Evolutionary conservation across 2,329 filamentous ascomycete genomes (phyloP), one percentile per base, ranked within the genome.

Genomic region (Aspergillus novoparasiticus): DNA sequence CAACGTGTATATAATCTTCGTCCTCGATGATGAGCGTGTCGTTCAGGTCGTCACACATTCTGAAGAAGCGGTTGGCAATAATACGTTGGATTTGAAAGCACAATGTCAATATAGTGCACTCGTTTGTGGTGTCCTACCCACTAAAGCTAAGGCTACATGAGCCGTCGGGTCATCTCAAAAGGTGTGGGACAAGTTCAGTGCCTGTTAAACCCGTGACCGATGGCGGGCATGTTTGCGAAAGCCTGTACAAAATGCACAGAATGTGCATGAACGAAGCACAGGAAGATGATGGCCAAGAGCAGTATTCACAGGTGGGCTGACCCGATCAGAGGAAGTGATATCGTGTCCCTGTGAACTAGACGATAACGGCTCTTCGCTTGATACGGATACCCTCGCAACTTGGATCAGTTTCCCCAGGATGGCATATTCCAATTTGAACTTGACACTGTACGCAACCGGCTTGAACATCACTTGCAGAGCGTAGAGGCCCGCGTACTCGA

Each of bases 361-460:
- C 4, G 26, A 51, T 14, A 32, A 21, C 28, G 48, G 48, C 12
- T 32, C 48, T 2, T 26, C 23, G 23, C 26, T 28, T 4, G 46
- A 50, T n/a, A 26, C 4, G 0, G 46, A 28, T 3, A 19, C 46
- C 26, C 14, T 9, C 16, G 48, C 48, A 6, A 51, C 34, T 6
- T 51, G 28, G 28, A 51, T n/a, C 28, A 51, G 21, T 21, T n/a
- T 19, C 10, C 28, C 28, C 16, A 51, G 48, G 19, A 32, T 51
- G 9, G 48, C 48, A 32, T 51, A 82, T 69, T 83, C 81, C 14
- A 83, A 72, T 64, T 82, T 83, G 59, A 83, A 69, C 66, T 83
- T 83, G 66, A 82, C 71, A 48, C 80, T 81, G 68, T 83, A 83
- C 14, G 82, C 75, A 60, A 80, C 76, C 3, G 75, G 73, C 65